Evolutionary conservation across 805 yeast species (phyloP).

Genomic region (Grigorovia transvaalensis): DNA sequence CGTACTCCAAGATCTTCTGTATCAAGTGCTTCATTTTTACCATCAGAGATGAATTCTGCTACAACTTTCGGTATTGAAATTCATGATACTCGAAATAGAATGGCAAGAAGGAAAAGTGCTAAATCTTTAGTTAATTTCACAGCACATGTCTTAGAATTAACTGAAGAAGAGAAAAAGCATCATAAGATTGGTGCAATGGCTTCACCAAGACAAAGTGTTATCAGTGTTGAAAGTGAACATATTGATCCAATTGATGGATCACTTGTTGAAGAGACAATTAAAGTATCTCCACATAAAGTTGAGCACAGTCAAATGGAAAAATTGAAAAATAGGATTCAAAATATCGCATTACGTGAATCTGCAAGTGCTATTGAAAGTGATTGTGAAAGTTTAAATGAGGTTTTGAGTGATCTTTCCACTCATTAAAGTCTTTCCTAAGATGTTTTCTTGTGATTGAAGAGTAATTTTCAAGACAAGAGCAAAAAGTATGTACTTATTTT

Average conservation of each 20-base stretch:
- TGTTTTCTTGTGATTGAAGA: too few species aligned
- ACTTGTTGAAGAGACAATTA: not conserved
- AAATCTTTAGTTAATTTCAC: conserved; percentile 61
- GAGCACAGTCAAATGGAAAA: conserved; percentile 6
- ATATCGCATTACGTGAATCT: conserved; percentile 1
- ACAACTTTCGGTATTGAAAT: conserved; percentile 6
- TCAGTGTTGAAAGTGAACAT: conserved; percentile 5
- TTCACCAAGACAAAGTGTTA: conserved; percentile 19
- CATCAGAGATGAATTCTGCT: conserved; percentile 5
- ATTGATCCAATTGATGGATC: not conserved
- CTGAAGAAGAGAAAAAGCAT: conserved; percentile 43
- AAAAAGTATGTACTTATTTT: too few species aligned
- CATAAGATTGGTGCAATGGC: conserved; percentile 19
- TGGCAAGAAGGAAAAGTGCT: conserved; percentile 62
- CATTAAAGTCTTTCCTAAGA: not conserved
- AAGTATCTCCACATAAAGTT: not conserved
- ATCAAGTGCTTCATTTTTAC: conserved; percentile 8
- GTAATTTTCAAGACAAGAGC: too few species aligned
- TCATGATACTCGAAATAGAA: conserved; percentile 36
- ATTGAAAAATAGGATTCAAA: conserved; percentile 13
- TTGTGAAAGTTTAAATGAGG: not conserved
- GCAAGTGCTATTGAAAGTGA: not conserved
- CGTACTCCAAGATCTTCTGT: conserved; percentile 24
- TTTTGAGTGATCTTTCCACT: not conserved
- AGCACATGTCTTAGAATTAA: conserved; percentile 54